These are phyloP conservation scores for Centaurea solstitialis DNA, from an alignment of 129 eudicot genomes.

Conservation along the genomic window DNA sequence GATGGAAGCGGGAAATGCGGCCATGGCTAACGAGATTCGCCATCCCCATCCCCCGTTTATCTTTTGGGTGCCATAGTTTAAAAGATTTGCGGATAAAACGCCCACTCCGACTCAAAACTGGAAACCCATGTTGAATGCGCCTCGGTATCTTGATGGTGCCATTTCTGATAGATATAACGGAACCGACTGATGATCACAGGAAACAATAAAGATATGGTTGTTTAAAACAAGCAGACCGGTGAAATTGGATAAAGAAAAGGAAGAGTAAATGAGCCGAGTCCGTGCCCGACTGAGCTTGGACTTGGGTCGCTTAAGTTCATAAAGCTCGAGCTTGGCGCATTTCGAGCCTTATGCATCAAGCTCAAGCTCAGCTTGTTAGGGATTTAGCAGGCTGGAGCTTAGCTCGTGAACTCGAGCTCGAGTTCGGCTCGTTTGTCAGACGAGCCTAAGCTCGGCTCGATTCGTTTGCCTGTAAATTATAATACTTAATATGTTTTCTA, in stretches of 20 bases:
- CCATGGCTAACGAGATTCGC: constrained; percentile 56
- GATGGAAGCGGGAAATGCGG: constrained; percentile 51
- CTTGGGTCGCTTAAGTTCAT: too few relatives aligned
- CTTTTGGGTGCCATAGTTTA: constrained; percentile 50
- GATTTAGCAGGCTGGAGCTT: too few relatives aligned
- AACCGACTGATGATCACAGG: constrained; percentile 37
- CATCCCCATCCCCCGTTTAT: constrained; percentile 61
- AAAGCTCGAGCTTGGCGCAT: too few relatives aligned
- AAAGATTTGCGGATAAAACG: constrained; percentile 50
- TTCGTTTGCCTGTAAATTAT: too few relatives aligned
- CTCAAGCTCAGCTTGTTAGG: too few relatives aligned
- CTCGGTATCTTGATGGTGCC: constrained; percentile 59
- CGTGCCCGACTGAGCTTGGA: too few relatives aligned
- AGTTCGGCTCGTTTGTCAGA: too few relatives aligned
- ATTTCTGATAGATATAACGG: constrained; percentile 59
- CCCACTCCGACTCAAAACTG: constrained; percentile 50
- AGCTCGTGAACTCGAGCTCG: too few relatives aligned
- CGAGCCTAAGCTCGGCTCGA: too few relatives aligned
- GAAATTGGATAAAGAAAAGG: not conserved
- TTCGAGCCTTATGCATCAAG: too few relatives aligned
- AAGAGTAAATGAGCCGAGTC: not conserved
- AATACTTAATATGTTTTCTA: too few relatives aligned
- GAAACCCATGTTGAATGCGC: constrained; percentile 57
- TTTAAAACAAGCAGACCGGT: not conserved
- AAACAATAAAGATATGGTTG: not conserved